A percentile compares a stretch with the other conserved stretches of the same genome.
phyloP scores from a whole-genome alignment of 1,284 basidiomycete genomes.

The Moesziomyces antarcticus region DNA sequence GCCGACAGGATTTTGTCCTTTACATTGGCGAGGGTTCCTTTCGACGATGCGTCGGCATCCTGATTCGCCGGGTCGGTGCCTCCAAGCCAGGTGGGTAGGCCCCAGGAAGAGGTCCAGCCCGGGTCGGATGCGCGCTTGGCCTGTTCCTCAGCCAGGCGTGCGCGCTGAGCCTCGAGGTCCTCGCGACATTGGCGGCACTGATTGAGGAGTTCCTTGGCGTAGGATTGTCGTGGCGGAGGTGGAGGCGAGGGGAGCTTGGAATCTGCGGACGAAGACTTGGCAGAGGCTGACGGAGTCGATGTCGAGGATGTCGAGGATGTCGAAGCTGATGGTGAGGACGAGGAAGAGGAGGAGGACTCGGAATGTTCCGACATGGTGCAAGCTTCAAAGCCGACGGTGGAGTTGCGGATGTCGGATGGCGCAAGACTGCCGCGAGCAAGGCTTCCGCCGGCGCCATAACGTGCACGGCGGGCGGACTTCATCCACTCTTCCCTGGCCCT shows the following conservation, averaged over 20 bases:
- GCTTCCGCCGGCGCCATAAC: slow-evolving; percentile 63
- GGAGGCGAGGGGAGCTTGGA: slow-evolving; percentile 36
- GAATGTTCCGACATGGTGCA: slow-evolving; percentile 17
- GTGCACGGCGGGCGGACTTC: slow-evolving; percentile 60
- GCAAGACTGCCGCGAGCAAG: slow-evolving; percentile 60
- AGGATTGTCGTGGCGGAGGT: slow-evolving; percentile 57
- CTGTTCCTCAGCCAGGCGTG: slow-evolving; percentile 22
- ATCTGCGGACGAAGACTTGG: slow-evolving; percentile 8
- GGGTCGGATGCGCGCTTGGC: slow-evolving; percentile 9
- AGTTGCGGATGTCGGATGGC: slow-evolving; percentile 46
- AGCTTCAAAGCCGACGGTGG: slow-evolving; percentile 45
- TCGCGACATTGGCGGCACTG: slow-evolving; percentile 61
- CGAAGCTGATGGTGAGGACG: neutral
- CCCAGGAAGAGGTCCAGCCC: slow-evolving; percentile 24
- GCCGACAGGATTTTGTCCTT: slow-evolving; percentile 34
- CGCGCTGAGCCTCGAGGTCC: slow-evolving; percentile 53
- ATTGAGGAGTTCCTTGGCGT: slow-evolving; percentile 64
- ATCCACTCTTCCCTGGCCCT: slow-evolving; percentile 66
- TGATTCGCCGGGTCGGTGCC: slow-evolving; percentile 6
- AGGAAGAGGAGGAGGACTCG: neutral
- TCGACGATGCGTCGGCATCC: slow-evolving; percentile 8
- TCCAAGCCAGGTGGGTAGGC: slow-evolving; percentile 39
- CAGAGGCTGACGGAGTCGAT: slow-evolving; percentile 6
- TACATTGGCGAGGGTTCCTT: slow-evolving; percentile 24
- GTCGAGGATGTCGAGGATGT: neutral